A percentile compares a stretch with the other conserved stretches of the same genome.
Conservation (phyloP, 176 grass and related monocot species). For the Hordeum marinum region DNA sequence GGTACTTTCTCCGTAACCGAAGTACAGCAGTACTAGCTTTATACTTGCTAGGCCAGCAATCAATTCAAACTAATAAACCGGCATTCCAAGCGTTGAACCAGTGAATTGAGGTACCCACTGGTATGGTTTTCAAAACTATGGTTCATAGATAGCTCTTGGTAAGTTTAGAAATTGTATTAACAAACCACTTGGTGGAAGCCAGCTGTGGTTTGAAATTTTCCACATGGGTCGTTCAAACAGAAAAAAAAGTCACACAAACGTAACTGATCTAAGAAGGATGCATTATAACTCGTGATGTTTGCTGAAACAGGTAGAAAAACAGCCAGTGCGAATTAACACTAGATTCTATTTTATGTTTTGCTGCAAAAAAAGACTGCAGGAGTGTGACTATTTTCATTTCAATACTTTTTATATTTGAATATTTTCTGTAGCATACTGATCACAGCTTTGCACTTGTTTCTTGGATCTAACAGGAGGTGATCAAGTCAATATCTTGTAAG, state of each 20-base stretch:
- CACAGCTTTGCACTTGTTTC: background rate
- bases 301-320: background rate
- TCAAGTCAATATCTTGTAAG: constrained; percentile 89
- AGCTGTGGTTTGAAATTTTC: background rate
- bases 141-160: background rate
- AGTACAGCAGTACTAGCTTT: background rate
- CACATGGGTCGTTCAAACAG: background rate
- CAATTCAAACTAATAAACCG: background rate
- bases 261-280: background rate
- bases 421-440: background rate
- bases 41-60: no score
- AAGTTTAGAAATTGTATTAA: background rate
- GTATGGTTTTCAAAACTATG: background rate
- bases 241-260: background rate
- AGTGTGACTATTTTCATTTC: background rate
- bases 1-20: background rate
- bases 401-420: background rate
- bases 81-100: background rate
- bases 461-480: constrained; percentile 62
- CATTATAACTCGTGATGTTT: background rate
- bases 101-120: background rate
- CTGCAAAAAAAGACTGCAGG: background rate
- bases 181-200: background rate
- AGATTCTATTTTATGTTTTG: background rate
- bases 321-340: background rate